A percentile compares a stretch with the other conserved stretches of the same genome.
Conservation (phyloP, 2,329 filamentous ascomycete species). For the Fusarium annulatum region DNA sequence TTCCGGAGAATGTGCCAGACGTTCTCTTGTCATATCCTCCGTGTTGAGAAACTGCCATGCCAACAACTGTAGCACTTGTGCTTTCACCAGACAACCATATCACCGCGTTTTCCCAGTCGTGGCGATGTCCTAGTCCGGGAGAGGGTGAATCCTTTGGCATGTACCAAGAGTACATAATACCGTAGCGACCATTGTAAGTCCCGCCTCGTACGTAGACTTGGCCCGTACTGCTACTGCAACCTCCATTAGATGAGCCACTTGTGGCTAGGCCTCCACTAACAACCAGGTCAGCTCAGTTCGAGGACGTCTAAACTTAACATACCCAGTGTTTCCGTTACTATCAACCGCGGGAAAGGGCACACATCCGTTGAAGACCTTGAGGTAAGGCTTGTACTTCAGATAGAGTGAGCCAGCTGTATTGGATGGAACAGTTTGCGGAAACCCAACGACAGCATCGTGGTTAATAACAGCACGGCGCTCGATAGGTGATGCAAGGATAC, state of each 20-base stretch:
- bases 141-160: conserved; percentile 57
- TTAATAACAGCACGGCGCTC: conserved; percentile 45
- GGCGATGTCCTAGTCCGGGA: conserved; percentile 45
- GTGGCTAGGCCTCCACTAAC: conserved; percentile 50
- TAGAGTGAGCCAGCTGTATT: conserved; percentile 45
- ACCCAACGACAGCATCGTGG: conserved; percentile 49
- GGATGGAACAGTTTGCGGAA: conserved; percentile 47
- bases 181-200: conserved; percentile 48
- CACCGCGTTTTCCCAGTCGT: conserved; percentile 45
- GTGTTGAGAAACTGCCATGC: conserved; percentile 53
- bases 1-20: conserved; percentile 41
- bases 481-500: conserved; percentile 41
- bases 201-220: conserved; percentile 54
- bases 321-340: conserved; percentile 62
- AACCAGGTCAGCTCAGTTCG: background rate
- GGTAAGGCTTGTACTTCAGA: conserved; percentile 51
- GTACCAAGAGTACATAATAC: conserved; percentile 60
- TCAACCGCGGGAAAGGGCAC: conserved; percentile 73
- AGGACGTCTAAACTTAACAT: background rate
- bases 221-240: conserved; percentile 50
- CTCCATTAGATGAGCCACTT: conserved; percentile 46
- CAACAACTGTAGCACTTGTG: conserved; percentile 45
- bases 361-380: conserved; percentile 67
- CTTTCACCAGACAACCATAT: conserved; percentile 45
- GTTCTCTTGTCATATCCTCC: conserved; percentile 48